phyloP scores from a whole-genome alignment of 2,329 filamentous ascomycete species.

The Hypomyces rosellus region DNA sequence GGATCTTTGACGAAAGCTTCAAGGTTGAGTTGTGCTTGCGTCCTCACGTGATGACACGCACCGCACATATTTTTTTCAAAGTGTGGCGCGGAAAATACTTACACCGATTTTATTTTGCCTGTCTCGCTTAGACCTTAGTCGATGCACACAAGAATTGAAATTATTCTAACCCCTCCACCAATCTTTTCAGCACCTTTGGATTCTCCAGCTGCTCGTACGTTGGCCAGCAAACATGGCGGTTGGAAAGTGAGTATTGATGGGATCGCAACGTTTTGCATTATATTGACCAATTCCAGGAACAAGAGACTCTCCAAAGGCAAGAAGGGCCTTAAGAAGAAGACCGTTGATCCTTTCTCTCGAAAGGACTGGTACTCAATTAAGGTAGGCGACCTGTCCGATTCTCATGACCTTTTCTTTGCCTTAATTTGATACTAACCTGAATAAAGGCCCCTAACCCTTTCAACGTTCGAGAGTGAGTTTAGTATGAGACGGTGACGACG shows the following conservation, averaged over 20 bases:
- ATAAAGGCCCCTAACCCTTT: conserved; percentile 88
- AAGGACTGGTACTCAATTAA: conserved; percentile 99
- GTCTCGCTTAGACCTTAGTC: conserved; percentile 34
- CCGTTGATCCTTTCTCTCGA: conserved; percentile 91
- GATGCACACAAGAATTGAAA: conserved; percentile 36
- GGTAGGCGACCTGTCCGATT: conserved; percentile 41
- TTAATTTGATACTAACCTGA: not conserved
- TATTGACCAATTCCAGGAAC: conserved; percentile 58
- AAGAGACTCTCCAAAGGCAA: conserved; percentile 99
- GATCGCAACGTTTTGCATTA: not conserved
- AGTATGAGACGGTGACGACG: not conserved
- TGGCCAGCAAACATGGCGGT: conserved; percentile 53
- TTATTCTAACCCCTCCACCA: conserved; percentile 36
- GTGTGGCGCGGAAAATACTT: conserved; percentile 8
- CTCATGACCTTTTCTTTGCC: not conserved
- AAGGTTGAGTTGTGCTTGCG: too few species aligned
- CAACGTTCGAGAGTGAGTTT: conserved; percentile 87
- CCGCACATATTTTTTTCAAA: not conserved
- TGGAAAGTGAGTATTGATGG: conserved; percentile 47
- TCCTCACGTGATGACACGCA: too few species aligned
- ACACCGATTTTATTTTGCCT: conserved; percentile 17
- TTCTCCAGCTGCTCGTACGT: conserved; percentile 38
- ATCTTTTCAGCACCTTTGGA: conserved; percentile 37
- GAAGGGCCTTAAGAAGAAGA: conserved; percentile 99
- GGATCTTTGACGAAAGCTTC: too few species aligned